phyloP scores from a whole-genome alignment of 2,329 filamentous ascomycete genomes.

The Drechslerella dactyloides region DNA sequence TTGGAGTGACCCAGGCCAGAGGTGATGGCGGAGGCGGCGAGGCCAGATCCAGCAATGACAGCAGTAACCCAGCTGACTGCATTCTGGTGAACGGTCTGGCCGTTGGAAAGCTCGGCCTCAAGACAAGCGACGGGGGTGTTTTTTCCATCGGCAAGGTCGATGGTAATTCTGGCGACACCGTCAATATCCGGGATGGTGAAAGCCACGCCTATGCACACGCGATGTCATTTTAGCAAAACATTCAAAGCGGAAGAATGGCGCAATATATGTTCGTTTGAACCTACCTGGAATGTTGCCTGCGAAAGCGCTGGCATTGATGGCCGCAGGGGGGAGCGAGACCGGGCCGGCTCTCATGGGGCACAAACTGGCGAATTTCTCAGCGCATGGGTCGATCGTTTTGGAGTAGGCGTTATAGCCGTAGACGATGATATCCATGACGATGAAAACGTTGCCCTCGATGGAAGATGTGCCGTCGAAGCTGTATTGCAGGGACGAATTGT shows the following conservation, averaged over 20 bases:
- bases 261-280: conserved; percentile 50
- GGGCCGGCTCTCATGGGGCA: conserved; percentile 90
- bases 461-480: conserved; percentile 82
- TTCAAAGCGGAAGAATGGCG: conserved; percentile 1
- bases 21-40: conserved; percentile 83
- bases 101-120: conserved; percentile 85
- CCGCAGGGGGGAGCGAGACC: conserved; percentile 76
- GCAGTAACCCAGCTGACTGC: conserved; percentile 90
- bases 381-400: conserved; percentile 76
- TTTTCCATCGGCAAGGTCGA: conserved; percentile 71
- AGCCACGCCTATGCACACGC: conserved; percentile 67
- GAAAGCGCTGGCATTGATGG: conserved; percentile 66
- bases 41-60: conserved; percentile 80
- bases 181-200: conserved; percentile 92
- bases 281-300: conserved; percentile 71
- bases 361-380: conserved; percentile 70
- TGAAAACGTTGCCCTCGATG: conserved; percentile 79
- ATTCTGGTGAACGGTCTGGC: conserved; percentile 86
- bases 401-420: conserved; percentile 80
- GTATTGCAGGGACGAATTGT: conserved; percentile 74
- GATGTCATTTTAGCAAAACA: conserved; percentile 1
- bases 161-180: conserved; percentile 79
- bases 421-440: conserved; percentile 76
- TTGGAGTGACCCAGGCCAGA: conserved; percentile 92
- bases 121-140: conserved; percentile 76